Evolutionary conservation across 163 green algal genomes (phyloP).

Genomic region (Chloroidium sp.): DNA sequence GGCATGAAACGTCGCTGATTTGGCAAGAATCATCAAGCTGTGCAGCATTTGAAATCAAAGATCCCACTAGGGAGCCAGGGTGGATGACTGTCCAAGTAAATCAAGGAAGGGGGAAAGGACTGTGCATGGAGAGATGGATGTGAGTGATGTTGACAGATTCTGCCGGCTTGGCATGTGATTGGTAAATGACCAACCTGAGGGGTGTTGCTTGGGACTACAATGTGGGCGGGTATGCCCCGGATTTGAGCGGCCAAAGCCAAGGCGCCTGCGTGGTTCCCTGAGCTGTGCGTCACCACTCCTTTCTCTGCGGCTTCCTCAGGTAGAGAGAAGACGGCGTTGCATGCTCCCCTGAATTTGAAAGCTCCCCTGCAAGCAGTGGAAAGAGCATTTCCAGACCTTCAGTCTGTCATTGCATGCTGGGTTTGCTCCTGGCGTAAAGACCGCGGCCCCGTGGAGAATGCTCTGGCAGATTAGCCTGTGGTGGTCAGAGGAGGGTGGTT

Average conservation of each 20-base stretch:
- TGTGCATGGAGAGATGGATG: no score
- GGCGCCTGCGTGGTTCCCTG: constrained; percentile 70
- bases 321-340: constrained; percentile 62
- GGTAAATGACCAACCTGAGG: constrained; percentile 19
- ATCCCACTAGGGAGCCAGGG: no score
- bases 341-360: constrained; percentile 64
- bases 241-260: constrained; percentile 57
- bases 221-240: constrained; percentile 49
- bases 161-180: neutral
- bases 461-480: neutral
- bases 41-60: no score
- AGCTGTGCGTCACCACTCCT: constrained; percentile 68
- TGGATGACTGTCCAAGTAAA: no score
- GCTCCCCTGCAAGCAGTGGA: constrained; percentile 25
- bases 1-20: no score
- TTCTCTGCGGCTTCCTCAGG: constrained; percentile 28
- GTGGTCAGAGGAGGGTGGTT: neutral
- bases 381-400: neutral
- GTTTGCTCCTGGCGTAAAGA: neutral
- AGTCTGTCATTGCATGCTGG: neutral
- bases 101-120: no score
- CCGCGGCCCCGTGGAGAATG: neutral
- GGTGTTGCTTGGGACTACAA: constrained; percentile 58
- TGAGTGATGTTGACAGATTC: neutral
- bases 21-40: no score